phyloP scores from a whole-genome alignment of 2,329 filamentous ascomycete species.

The Diaporthe vexans region DNA sequence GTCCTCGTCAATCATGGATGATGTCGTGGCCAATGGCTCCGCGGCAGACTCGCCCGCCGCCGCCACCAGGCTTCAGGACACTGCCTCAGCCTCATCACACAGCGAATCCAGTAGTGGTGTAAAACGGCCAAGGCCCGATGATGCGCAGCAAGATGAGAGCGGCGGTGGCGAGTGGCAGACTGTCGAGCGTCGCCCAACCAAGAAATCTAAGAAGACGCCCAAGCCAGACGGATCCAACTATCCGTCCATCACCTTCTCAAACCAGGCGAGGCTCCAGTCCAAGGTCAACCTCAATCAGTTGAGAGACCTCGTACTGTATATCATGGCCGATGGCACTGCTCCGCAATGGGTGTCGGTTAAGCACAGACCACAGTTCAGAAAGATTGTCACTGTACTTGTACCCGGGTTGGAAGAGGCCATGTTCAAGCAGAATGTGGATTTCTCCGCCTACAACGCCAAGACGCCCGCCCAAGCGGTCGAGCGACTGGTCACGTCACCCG shows the following conservation, averaged over 20 bases:
- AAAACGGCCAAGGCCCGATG: constrained; percentile 38
- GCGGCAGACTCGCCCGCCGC: not conserved
- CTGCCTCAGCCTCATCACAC: constrained; percentile 28
- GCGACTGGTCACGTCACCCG: constrained; percentile 61
- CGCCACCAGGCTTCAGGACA: not conserved
- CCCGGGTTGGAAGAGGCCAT: constrained; percentile 92
- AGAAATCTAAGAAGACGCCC: constrained; percentile 74
- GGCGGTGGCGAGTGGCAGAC: constrained; percentile 64
- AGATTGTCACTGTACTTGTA: constrained; percentile 91
- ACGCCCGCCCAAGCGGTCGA: constrained; percentile 49
- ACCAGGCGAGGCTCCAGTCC: constrained; percentile 69
- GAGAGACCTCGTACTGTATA: constrained; percentile 75
- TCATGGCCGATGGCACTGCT: constrained; percentile 74
- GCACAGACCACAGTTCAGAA: constrained; percentile 75
- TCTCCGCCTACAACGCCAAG: constrained; percentile 59
- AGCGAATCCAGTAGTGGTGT: constrained; percentile 38
- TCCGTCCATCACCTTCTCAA: constrained; percentile 70
- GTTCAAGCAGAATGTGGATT: constrained; percentile 77
- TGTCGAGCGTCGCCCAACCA: constrained; percentile 60
- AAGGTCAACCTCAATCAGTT: constrained; percentile 75
- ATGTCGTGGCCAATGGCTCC: constrained; percentile 13
- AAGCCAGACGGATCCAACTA: constrained; percentile 69
- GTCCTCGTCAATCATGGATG: constrained; percentile 1
- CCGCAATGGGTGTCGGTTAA: constrained; percentile 76
- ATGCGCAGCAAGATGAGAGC: constrained; percentile 47